Evolutionary conservation across 2,329 filamentous ascomycete species (phyloP).

Genomic region (Colletotrichum tropicicola): DNA sequence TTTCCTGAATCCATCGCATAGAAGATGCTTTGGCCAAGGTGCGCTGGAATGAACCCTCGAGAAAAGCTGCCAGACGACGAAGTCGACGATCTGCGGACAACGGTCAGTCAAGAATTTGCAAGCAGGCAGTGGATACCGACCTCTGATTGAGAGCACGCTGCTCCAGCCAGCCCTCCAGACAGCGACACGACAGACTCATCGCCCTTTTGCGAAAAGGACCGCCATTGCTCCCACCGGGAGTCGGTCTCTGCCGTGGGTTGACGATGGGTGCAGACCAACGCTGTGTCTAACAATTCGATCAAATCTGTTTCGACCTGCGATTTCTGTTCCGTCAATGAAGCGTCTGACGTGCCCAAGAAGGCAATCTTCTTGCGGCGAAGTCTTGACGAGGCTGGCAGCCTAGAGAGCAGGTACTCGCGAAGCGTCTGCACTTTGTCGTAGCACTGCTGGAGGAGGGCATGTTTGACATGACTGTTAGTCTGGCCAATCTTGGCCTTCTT

Average conservation of each 20-base stretch:
- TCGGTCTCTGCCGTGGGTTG: slow-evolving; percentile 34
- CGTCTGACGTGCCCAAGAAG: slow-evolving; percentile 46
- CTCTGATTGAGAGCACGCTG: slow-evolving; percentile 69
- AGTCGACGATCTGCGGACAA: slow-evolving; percentile 74
- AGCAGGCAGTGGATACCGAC: slow-evolving; percentile 46
- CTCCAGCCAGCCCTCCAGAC: slow-evolving; percentile 53
- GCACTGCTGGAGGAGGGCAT: slow-evolving; percentile 30
- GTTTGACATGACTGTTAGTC: slow-evolving; percentile 3
- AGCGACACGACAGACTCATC: slow-evolving; percentile 67
- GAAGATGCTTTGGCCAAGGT: slow-evolving; percentile 72
- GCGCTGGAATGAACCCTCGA: slow-evolving; percentile 56
- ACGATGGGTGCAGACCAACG: slow-evolving; percentile 68
- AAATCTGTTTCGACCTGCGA: slow-evolving; percentile 53
- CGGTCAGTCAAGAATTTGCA: slow-evolving; percentile 27
- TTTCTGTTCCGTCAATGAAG: slow-evolving; percentile 28
- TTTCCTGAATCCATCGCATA: slow-evolving; percentile 84
- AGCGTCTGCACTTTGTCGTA: slow-evolving; percentile 74
- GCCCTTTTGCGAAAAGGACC: slow-evolving; percentile 68
- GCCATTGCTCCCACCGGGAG: slow-evolving; percentile 63
- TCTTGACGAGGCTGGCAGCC: slow-evolving; percentile 73
- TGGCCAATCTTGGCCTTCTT: slow-evolving; percentile 11
- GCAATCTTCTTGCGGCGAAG: slow-evolving; percentile 66
- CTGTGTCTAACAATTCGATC: slow-evolving; percentile 71
- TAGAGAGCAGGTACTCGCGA: slow-evolving; percentile 74
- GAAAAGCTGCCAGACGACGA: slow-evolving; percentile 81